Evolutionary conservation across 495 filamentous ascomycete genomes (phyloP), one percentile per base, ranked within the genome.

Genomic region (Pseudevernia furfuracea): DNA sequence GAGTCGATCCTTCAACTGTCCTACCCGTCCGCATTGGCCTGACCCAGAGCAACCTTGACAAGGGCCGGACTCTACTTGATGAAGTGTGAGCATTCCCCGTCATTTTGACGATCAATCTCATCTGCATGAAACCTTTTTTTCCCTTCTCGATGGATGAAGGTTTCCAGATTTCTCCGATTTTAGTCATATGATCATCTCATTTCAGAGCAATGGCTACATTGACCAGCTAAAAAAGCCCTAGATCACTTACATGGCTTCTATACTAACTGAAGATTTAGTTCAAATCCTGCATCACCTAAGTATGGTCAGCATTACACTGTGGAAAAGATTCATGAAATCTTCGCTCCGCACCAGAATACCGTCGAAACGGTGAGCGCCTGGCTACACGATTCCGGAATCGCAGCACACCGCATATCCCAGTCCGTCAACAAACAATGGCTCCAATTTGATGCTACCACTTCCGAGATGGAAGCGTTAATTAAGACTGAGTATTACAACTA

Each of bases 401-500:
- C 76, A 23, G 63, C 53, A 32, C 68, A 74, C 4, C 77, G 81
- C 12, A 66, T 85, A 58, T 75, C 74, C 5, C 79, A 79, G 49
- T 82, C 82, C 0, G 70, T 75, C 25, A 81, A 79, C 58, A 71
- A 73, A 30, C 74, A 71, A 62, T 81, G 77, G 70, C 68, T 84
- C 12, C 70, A 79, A 15, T 83, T 86, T 60, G 77, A 85, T 66
- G 80, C 81, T 12, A 79, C 74, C 1, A 66, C 74, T 32, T 70
- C 76, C 38, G 84, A 87, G 64, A 76, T 78, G 0, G 84, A 88
- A 65, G 70, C 69, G 4, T 75, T 88, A 1, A 77, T 88, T 60
- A 73, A 79, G 60, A 80, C 85, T 1, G 76, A 85, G 66, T 88
- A 87, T 65, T 79, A 84, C 61, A 68, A 81, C 56, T 86, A 86